Conservation (phyloP, 2,329 filamentous ascomycete species). For the Colletotrichum trifolii region DNA sequence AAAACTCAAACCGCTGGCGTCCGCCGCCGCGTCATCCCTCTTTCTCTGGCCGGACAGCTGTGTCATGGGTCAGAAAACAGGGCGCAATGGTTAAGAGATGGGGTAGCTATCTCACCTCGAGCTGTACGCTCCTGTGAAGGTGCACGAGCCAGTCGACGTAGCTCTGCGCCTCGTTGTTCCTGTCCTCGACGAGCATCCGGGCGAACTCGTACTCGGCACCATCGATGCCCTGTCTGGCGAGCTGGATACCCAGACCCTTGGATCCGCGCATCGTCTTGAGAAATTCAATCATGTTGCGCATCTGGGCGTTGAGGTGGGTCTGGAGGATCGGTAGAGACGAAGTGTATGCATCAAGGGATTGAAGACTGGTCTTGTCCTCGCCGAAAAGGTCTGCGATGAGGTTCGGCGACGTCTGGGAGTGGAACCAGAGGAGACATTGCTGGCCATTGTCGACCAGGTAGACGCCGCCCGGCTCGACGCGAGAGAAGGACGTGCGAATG, state of each 20-base stretch:
- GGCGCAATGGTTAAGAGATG: neutral
- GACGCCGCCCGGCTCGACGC: slow-evolving; percentile 90
- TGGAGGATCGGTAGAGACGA: slow-evolving; percentile 85
- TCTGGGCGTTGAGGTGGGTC: slow-evolving; percentile 94
- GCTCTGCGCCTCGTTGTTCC: slow-evolving; percentile 97
- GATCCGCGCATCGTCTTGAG: slow-evolving; percentile 82
- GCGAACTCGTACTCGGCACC: slow-evolving; percentile 98
- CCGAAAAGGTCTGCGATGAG: slow-evolving; percentile 92
- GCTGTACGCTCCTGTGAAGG: slow-evolving; percentile 90
- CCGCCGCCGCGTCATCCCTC: slow-evolving; percentile 69
- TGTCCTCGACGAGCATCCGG: slow-evolving; percentile 87
- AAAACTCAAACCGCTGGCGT: slow-evolving; percentile 63
- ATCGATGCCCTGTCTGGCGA: slow-evolving; percentile 92
- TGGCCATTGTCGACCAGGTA: slow-evolving; percentile 98
- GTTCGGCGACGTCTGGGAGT: slow-evolving; percentile 91
- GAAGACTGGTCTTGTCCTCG: slow-evolving; percentile 75
- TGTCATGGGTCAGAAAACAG: slow-evolving; percentile 33
- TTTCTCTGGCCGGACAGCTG: slow-evolving; percentile 77
- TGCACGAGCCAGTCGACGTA: slow-evolving; percentile 99
- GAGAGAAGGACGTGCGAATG: slow-evolving; percentile 85
- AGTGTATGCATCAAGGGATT: slow-evolving; percentile 82
- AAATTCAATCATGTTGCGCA: slow-evolving; percentile 92
- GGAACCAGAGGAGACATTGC: slow-evolving; percentile 90
- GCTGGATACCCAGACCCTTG: slow-evolving; percentile 88
- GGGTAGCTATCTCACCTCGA: slow-evolving; percentile 71